phyloP scores from a whole-genome alignment of 768 basidiomycete genomes.

The Trichaptum fuscoviolaceum region DNA sequence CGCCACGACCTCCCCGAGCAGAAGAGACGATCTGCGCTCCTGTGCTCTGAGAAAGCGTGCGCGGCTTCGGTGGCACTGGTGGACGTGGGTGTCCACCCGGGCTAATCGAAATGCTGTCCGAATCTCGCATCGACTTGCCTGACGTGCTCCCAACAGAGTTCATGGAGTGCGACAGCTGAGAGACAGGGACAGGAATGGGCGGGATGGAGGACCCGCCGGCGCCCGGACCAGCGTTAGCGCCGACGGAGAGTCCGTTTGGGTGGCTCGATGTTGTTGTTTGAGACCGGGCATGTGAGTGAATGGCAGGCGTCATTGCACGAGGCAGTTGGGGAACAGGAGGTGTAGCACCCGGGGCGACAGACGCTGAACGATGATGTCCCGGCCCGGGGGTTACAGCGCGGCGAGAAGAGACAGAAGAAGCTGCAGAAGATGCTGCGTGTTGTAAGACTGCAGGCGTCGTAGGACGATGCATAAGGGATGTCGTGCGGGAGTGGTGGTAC shows the following conservation, averaged over 20 bases:
- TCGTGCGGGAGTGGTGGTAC: neutral
- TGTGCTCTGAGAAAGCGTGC: constrained; percentile 40
- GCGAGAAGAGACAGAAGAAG: neutral
- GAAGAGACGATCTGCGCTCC: constrained; percentile 13
- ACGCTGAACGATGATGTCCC: neutral
- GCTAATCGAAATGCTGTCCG: neutral
- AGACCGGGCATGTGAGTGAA: neutral
- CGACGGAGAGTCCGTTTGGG: constrained; percentile 1
- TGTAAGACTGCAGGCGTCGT: neutral
- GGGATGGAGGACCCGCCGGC: neutral
- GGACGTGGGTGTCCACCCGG: constrained; percentile 16
- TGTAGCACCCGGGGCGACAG: neutral
- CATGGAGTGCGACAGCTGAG: neutral
- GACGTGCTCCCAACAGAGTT: neutral
- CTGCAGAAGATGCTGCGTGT: neutral
- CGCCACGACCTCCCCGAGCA: neutral
- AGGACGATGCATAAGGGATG: neutral
- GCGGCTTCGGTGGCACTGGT: constrained; percentile 35
- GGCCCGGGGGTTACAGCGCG: constrained; percentile 1
- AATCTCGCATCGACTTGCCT: neutral
- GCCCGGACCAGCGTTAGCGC: neutral
- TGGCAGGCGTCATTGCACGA: neutral
- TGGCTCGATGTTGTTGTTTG: neutral
- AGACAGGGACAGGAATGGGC: neutral
- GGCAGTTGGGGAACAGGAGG: neutral